Evolutionary conservation across 2,329 filamentous ascomycete genomes (phyloP), one percentile per base, ranked within the genome.

Genomic region (Pyrenophora seminiperda): DNA sequence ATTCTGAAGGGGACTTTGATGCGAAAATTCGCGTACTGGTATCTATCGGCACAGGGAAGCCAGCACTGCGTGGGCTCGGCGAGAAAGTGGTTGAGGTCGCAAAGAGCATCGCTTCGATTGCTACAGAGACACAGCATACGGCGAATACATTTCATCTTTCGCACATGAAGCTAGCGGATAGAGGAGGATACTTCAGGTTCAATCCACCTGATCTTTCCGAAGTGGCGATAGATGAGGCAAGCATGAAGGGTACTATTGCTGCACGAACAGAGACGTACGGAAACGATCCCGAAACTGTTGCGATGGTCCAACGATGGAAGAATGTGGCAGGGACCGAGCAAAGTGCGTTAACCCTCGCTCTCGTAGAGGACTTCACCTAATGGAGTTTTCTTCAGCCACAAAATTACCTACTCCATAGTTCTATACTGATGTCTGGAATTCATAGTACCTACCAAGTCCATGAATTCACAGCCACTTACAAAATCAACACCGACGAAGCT

Each of bases 21-120:
- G 14, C 45, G 7, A 41, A 46, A 17, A 44, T 54, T 18, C 20
- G 48, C 9, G 44, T 47, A 3, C 30, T 49, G 2, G 40, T 53
- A n/a, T 53, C 50, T 5, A 43, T 53, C 13, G 50, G 50, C 24
- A 51, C 51, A 5, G 51, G 47, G 13, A 51, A 27, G n/a, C 47
- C 42, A 13, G 33, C 27, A 15, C 36, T 45, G 0, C 38, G 33
- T n/a, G 38, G 37, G 4, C 43, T 51, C 15, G 51, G 45, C 7
- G 33, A 47, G 11, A 54, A 34, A 3, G 19, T 54, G 11, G 41
- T 37, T 9, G 38, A 53, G 17, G 29, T 52, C 4, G 41, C 47
- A 4, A 39, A 47, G 13, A 53, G 41, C 20, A 38, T 55, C 30
- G n/a, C 41, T 3, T 27, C 14, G 36, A 50, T 56, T 14, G 53